Evolutionary conservation across 1,284 basidiomycete species (phyloP), one percentile per base, ranked within the genome.

Genomic region (Pseudozyma sp.): DNA sequence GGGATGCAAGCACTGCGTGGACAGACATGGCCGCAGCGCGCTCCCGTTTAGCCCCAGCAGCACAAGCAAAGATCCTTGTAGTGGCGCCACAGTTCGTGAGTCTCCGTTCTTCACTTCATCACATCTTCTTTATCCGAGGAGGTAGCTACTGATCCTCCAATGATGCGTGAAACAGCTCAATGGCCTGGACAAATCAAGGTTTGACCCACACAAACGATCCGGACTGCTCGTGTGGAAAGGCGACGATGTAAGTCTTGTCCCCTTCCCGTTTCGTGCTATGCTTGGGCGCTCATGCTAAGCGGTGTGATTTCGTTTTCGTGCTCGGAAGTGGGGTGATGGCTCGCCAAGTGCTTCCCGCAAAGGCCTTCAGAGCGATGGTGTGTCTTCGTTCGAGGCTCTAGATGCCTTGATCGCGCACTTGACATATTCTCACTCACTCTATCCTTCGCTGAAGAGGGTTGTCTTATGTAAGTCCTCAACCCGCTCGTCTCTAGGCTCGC

Each of bases 311-410:
- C n/a, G n/a, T n/a, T n/a, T n/a, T n/a, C n/a, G n/a, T n/a, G n/a
- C n/a, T n/a, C n/a, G n/a, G n/a, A n/a, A 78, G 76, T 78, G 76
- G 76, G 73, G 72, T 10, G 76, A 76, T 21, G 76, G 76, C 12
- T 44, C 51, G 0, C 21, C 47, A 3, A 54, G 42, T 21, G 35
- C 47, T 43, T 39, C 14, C 7, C 52, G 50, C 0, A 59, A 48
- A 31, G 14, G 21, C 12, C 35, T 36, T 11, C 14, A 5, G 2
- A 16, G 18, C 6, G 21, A 5, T 10, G 55, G 52, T 5, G 59
- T 76, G 7, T 76, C 73, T 2, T 69, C 64, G 0, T 78, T 78
- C 43, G 72, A 75, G 55, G 69, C 57, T 1, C 69, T 78, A 12
- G 76, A 78, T 36, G 48, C 57, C 10, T 39, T 78, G 5, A 11